Evolutionary conservation across 2,329 filamentous ascomycete genomes (phyloP).

Genomic region (Rhynchosporium secalis): DNA sequence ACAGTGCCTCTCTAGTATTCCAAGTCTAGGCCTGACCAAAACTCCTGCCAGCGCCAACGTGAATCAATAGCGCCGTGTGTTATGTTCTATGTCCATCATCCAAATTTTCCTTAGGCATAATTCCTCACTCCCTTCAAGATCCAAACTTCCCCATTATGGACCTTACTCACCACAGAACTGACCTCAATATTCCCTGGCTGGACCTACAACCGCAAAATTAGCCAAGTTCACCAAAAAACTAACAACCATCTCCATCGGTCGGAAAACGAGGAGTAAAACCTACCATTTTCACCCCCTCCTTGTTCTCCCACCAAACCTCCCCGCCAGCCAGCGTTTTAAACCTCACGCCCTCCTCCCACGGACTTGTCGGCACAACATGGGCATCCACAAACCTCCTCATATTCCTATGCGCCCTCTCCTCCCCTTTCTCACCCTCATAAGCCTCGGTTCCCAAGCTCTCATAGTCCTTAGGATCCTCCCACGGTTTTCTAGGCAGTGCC

Average conservation of each 20-base stretch:
- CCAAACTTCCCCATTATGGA: conserved; percentile 81
- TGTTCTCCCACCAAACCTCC: conserved; percentile 81
- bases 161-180: conserved; percentile 68
- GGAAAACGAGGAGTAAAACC: conserved; percentile 38
- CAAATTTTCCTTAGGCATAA: conserved; percentile 29
- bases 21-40: neutral
- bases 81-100: neutral
- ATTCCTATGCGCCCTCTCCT: conserved; percentile 75
- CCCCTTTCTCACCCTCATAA: conserved; percentile 74
- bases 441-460: conserved; percentile 63
- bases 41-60: conserved; percentile 9
- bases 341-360: conserved; percentile 71
- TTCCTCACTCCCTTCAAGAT: conserved; percentile 55
- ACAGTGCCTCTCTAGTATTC: neutral
- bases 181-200: conserved; percentile 82
- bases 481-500: conserved; percentile 78
- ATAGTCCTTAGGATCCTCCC: conserved; percentile 78
- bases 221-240: neutral
- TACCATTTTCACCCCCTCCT: conserved; percentile 66
- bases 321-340: conserved; percentile 65
- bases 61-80: conserved; percentile 4
- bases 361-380: conserved; percentile 73
- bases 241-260: neutral
- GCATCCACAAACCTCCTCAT: conserved; percentile 79
- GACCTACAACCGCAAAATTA: conserved; percentile 49